Conservation (phyloP, 495 filamentous ascomycete species). For the Xylaria nigripes region DNA sequence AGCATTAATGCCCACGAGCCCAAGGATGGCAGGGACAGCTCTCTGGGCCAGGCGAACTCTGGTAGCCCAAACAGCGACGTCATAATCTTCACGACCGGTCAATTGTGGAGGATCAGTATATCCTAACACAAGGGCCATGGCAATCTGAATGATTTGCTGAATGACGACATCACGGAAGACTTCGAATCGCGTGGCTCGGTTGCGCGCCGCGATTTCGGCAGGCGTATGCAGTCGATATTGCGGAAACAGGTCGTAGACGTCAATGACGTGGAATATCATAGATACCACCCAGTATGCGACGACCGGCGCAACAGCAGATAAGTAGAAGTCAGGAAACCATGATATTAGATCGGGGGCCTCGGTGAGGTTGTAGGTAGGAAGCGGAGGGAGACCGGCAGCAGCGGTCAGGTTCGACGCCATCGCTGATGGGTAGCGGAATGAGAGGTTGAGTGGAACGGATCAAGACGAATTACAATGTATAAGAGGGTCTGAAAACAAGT, state of each 20-base stretch:
- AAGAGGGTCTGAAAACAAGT: neutral
- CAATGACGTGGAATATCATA: constrained; percentile 78
- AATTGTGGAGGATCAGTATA: constrained; percentile 57
- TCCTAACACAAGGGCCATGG: constrained; percentile 51
- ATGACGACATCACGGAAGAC: constrained; percentile 80
- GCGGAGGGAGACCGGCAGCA: constrained; percentile 57
- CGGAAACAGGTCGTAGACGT: constrained; percentile 71
- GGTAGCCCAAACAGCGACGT: constrained; percentile 74
- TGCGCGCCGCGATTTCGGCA: constrained; percentile 75
- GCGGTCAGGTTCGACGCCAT: constrained; percentile 27
- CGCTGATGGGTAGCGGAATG: constrained; percentile 9
- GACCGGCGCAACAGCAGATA: constrained; percentile 67
- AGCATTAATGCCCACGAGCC: constrained; percentile 50
- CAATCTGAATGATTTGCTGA: constrained; percentile 81
- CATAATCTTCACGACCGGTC: constrained; percentile 68
- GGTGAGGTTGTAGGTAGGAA: constrained; percentile 62
- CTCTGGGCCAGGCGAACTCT: constrained; percentile 63
- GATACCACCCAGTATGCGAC: constrained; percentile 83
- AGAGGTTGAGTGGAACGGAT: neutral
- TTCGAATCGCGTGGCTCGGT: constrained; percentile 73
- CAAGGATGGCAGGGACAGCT: constrained; percentile 52
- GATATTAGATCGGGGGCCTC: constrained; percentile 64
- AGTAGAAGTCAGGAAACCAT: constrained; percentile 69
- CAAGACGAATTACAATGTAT: constrained; percentile 6
- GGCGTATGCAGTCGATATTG: constrained; percentile 89